Conservation (phyloP, 371 early-diverging fungal genomes). For the Syncephalastrum racemosum region DNA sequence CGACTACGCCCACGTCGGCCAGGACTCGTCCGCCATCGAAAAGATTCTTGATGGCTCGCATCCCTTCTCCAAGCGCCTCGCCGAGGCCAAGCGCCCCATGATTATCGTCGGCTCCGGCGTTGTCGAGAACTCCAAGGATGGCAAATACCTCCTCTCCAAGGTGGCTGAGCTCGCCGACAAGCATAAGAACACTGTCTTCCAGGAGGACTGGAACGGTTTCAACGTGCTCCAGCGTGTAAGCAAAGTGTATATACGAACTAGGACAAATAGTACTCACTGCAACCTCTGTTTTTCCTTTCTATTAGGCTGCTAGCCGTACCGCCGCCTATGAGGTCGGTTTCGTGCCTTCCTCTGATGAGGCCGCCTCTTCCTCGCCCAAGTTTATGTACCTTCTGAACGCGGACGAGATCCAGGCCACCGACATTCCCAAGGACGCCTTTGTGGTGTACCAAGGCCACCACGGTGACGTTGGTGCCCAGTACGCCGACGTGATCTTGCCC, state of each 20-base stretch:
- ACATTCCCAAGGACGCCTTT: conserved; percentile 89
- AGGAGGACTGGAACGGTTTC: conserved; percentile 86
- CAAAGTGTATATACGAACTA: conserved; percentile 1
- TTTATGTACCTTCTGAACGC: conserved; percentile 93
- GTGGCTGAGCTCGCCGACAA: conserved; percentile 70
- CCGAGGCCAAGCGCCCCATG: conserved; percentile 88
- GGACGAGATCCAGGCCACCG: conserved; percentile 75
- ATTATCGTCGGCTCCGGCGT: conserved; percentile 88
- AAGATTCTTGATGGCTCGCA: conserved; percentile 69
- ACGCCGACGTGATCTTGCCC: conserved; percentile 95
- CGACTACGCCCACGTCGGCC: conserved; percentile 87
- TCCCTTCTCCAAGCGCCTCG: conserved; percentile 75
- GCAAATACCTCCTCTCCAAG: conserved; percentile 66
- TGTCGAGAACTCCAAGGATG: conserved; percentile 72
- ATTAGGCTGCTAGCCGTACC: conserved; percentile 78
- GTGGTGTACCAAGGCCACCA: conserved; percentile 99
- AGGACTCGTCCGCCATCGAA: conserved; percentile 67
- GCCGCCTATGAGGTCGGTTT: conserved; percentile 94
- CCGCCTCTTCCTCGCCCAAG: conserved; percentile 50
- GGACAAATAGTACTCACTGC: neutral
- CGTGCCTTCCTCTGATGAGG: conserved; percentile 55
- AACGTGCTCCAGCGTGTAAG: conserved; percentile 86
- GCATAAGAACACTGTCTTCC: conserved; percentile 69
- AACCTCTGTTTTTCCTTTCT: neutral
- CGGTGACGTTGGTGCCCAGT: conserved; percentile 94